Conservation (phyloP, 495 filamentous ascomycete genomes). For the Neurospora sp. region DNA sequence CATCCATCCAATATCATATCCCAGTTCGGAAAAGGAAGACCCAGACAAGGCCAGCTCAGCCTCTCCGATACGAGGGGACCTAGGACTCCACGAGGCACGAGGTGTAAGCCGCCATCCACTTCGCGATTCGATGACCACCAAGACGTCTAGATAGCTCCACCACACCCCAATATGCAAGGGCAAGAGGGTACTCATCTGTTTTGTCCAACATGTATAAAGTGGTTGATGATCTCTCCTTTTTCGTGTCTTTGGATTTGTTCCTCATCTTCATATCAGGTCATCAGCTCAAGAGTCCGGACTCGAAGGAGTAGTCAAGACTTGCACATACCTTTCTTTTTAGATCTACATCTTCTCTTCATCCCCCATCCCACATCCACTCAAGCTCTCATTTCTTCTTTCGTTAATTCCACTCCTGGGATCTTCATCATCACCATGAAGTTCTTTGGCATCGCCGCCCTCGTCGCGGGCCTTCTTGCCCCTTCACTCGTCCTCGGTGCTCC, state of each 20-base stretch:
- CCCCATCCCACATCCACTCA: neutral
- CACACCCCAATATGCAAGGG: neutral
- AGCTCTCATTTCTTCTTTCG: neutral
- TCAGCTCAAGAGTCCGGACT: neutral
- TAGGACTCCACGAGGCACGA: neutral
- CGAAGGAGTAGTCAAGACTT: neutral
- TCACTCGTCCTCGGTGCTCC: constrained; percentile 8
- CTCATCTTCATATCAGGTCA: neutral
- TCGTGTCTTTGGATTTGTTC: neutral
- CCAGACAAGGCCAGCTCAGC: neutral
- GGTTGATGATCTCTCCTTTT: neutral
- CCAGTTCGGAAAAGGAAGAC: neutral
- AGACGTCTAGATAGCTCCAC: neutral
- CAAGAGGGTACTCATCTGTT: neutral
- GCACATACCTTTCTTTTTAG: neutral
- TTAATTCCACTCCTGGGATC: neutral
- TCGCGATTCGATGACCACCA: neutral
- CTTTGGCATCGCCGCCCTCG: constrained; percentile 12
- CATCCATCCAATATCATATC: neutral
- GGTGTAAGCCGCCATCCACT: neutral
- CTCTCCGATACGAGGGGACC: neutral
- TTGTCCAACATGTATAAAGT: neutral
- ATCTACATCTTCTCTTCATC: neutral
- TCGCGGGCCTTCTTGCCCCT: constrained; percentile 15
- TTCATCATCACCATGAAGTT: constrained; percentile 13